Percentiles rank a stretch among this genome's conserved stretches.
Conservation (phyloP, 805 yeast species). For the Saccharomycopsis javanensis region DNA sequence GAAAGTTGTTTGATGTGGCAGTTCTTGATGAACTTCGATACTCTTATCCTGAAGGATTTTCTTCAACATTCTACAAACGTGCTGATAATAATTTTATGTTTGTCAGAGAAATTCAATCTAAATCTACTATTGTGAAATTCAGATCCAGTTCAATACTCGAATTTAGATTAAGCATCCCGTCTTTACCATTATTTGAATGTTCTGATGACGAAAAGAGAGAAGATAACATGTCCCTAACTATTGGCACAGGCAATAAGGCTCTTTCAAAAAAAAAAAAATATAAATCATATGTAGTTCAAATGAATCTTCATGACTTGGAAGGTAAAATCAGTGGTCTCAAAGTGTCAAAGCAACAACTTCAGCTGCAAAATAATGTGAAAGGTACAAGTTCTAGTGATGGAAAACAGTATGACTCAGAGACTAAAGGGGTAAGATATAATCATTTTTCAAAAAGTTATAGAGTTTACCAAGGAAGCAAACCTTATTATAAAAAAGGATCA, state of each 20-base stretch:
- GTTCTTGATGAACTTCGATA: neutral
- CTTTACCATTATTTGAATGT: conserved; percentile 16
- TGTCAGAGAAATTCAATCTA: conserved; percentile 40
- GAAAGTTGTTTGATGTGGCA: neutral
- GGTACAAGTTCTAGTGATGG: neutral
- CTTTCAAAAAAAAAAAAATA: conserved; percentile 22
- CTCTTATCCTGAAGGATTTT: conserved; percentile 39
- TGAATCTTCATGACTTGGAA: conserved; percentile 35
- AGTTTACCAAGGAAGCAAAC: neutral
- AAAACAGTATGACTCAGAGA: neutral
- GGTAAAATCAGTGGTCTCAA: conserved; percentile 27
- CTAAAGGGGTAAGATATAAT: neutral
- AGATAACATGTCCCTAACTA: neutral
- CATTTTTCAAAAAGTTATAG: neutral
- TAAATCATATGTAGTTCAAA: conserved; percentile 33
- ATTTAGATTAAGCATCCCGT: conserved; percentile 34
- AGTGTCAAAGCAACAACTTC: conserved; percentile 19
- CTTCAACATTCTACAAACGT: conserved; percentile 40
- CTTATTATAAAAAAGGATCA: neutral
- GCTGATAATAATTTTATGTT: conserved; percentile 43
- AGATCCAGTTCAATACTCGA: conserved; percentile 29
- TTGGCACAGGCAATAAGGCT: neutral
- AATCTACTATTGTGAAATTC: conserved; percentile 33
- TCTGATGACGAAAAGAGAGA: neutral
- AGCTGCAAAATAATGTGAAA: neutral